phyloP scores from a whole-genome alignment of 441 rosid genomes.

The Brassica balearica region DNA sequence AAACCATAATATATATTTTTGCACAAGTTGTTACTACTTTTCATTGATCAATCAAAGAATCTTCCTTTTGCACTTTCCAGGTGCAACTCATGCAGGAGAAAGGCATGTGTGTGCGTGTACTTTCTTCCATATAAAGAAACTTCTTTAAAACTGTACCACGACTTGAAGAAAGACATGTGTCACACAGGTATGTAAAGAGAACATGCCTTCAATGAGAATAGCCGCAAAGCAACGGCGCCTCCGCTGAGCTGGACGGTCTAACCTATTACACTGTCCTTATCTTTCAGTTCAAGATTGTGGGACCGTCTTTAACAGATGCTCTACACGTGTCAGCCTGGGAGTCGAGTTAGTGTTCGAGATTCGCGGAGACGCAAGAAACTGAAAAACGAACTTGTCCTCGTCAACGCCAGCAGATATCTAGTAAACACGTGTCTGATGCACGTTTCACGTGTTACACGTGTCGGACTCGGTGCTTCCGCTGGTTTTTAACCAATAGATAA shows the following conservation, averaged over 20 bases:
- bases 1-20: too few species aligned
- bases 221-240: constrained; percentile 24
- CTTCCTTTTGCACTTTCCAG: constrained; percentile 32
- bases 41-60: constrained; percentile 7
- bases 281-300: neutral
- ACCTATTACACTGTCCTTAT: constrained; percentile 1
- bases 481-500: constrained; percentile 32
- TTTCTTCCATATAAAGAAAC: neutral
- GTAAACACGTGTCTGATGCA: constrained; percentile 31
- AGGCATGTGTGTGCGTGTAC: neutral
- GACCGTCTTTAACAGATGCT: neutral
- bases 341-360: constrained; percentile 26
- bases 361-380: constrained; percentile 24
- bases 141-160: constrained; percentile 5
- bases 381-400: constrained; percentile 30
- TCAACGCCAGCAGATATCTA: constrained; percentile 34
- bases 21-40: neutral
- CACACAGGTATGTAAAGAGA: neutral
- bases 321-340: neutral
- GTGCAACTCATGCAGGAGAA: constrained; percentile 40
- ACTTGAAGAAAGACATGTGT: neutral
- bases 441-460: constrained; percentile 34
- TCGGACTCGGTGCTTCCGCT: constrained; percentile 13
- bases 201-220: neutral
- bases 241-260: constrained; percentile 29